Evolutionary conservation across 345 rosid species (phyloP).

Genomic region (Schrenkiella parvula): DNA sequence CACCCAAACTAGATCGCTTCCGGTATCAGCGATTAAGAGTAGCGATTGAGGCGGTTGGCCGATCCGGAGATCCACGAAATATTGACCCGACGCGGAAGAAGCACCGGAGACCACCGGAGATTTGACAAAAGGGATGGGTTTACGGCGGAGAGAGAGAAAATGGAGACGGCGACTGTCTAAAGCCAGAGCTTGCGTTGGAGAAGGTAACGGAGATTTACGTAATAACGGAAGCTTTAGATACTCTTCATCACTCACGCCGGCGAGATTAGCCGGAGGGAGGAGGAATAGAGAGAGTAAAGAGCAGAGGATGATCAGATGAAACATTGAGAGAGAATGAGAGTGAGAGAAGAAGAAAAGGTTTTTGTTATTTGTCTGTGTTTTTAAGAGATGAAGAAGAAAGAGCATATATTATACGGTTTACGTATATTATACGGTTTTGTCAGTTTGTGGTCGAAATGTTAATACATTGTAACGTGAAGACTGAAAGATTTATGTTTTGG

Average conservation of each 20-base stretch:
- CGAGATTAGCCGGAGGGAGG: constrained; percentile 23
- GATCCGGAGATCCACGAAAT: constrained; percentile 63
- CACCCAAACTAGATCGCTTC: constrained; percentile 88
- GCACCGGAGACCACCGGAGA: constrained; percentile 77
- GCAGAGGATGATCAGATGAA: not conserved
- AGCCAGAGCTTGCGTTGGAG: constrained; percentile 41
- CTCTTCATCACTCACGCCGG: constrained; percentile 25
- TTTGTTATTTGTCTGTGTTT: not conserved
- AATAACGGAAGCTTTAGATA: constrained; percentile 67
- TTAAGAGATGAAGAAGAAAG: constrained; percentile 12
- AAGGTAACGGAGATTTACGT: constrained; percentile 41
- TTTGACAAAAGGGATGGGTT: constrained; percentile 28
- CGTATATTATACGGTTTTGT: constrained; percentile 10
- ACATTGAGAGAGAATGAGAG: not conserved
- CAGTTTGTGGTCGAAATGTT: constrained; percentile 20
- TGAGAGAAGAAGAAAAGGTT: not conserved
- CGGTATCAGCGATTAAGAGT: constrained; percentile 73
- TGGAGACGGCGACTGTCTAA: constrained; percentile 49
- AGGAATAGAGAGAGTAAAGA: constrained; percentile 3
- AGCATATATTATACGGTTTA: constrained; percentile 21
- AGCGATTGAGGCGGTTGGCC: constrained; percentile 80
- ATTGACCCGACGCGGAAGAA: constrained; percentile 76
- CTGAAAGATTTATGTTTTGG: constrained; percentile 20
- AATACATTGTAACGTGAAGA: constrained; percentile 30
- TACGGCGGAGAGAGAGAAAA: constrained; percentile 31